Evolutionary conservation across 1,139 yeast species (phyloP), one percentile per base, ranked within the genome.

Genomic region (Blastobotrys petasosporus): DNA sequence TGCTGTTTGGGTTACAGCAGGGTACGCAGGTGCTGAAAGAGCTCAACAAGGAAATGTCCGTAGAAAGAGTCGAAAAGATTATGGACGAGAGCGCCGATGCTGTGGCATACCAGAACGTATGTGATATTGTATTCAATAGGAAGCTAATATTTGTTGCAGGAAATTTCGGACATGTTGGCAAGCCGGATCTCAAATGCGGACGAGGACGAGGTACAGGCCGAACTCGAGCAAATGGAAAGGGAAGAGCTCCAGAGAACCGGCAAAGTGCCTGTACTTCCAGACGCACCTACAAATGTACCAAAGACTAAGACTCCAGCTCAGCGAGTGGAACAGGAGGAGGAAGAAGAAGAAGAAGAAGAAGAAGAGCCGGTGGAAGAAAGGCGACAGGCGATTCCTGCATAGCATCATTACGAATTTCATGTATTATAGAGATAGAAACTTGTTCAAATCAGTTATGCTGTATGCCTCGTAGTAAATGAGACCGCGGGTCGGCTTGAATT

Each of bases 51-150:
- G 96, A 90, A 58, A 77, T 88, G 79, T 80, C 79, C 39, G 63
- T 85, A 12, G 92, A 85, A 37, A 78, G 78, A 58, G 84, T 88
- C n/a, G 97, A 88, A 57, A 75, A 74, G 60, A 72, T 92, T 4
- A 68, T 90, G 76, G 97, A 90, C 61, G 94, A 86, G 47, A 75
- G 85, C 30, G 87, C 83, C 41, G 96, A 87, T 34, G 94, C 92
- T 47, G 71, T 82, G 16, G 71, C 82, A 34, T 83, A 84, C 61
- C 96, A 88, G 55, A 79, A 41, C 16, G 39, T 36, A 23, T 9
- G 39, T 36, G 12, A 5, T 36, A 4, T 4, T 10, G 5, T 36
- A 9, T 10, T n/a, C 7, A 11, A 28, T 16, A 3, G 7, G 4
- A 11, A 15, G 16, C 39, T 36, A 23, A 36, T 29, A 4, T 5